Conservation (phyloP, 495 filamentous ascomycete species). For the Penicillium lagena region DNA sequence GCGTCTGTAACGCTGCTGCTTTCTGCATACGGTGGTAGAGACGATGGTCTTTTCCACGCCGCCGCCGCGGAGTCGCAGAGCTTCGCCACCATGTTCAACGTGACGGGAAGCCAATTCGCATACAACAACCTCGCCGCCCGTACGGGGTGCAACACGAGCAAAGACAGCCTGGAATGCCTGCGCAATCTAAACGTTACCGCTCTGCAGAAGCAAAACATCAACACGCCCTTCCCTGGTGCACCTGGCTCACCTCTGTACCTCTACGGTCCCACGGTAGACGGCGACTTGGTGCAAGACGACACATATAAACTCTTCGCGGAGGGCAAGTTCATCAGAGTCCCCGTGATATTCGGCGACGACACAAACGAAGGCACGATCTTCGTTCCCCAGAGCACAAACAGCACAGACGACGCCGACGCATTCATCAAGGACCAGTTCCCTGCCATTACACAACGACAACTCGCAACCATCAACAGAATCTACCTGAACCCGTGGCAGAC, state of each 20-base stretch:
- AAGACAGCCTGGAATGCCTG: conserved; percentile 52
- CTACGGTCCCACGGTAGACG: conserved; percentile 55
- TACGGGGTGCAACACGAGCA: conserved; percentile 41
- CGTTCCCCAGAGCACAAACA: conserved; percentile 43
- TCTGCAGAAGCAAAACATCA: conserved; percentile 48
- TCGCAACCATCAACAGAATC: conserved; percentile 47
- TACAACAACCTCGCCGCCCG: conserved; percentile 56
- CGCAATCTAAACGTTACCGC: conserved; percentile 40
- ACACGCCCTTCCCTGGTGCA: conserved; percentile 48
- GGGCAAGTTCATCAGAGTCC: conserved; percentile 60
- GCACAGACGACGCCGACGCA: conserved; percentile 33
- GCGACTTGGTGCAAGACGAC: conserved; percentile 50
- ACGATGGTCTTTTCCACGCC: conserved; percentile 54
- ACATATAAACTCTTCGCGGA: conserved; percentile 52
- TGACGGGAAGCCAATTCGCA: conserved; percentile 55
- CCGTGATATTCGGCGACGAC: conserved; percentile 63
- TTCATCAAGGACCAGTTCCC: conserved; percentile 64
- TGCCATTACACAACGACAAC: conserved; percentile 42
- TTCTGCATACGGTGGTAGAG: conserved; percentile 51
- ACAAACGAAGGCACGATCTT: conserved; percentile 68
- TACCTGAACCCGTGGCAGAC: conserved; percentile 46
- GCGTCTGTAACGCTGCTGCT: conserved; percentile 62
- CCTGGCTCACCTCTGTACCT: conserved; percentile 45
- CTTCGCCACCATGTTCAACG: conserved; percentile 53
- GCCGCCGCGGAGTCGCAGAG: conserved; percentile 61